phyloP scores from a whole-genome alignment of 1,284 basidiomycete species.

The Ustilago tritici region DNA sequence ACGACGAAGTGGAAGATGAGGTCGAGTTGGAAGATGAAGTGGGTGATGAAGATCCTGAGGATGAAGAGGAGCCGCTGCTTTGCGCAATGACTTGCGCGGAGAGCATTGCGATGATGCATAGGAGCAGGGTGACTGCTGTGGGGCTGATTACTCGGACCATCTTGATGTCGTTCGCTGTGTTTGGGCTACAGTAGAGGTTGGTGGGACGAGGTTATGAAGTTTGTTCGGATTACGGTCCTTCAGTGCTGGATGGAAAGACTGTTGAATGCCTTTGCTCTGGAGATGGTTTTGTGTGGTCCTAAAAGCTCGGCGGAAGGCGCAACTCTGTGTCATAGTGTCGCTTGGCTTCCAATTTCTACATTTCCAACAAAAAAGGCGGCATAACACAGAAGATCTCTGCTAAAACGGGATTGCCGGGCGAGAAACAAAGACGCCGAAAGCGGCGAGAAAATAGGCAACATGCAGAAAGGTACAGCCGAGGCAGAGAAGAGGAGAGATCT shows the following conservation, averaged over 20 bases:
- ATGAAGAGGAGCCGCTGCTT: constrained; percentile 1
- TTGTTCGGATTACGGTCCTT: neutral
- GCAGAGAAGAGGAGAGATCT: neutral
- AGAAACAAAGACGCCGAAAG: constrained; percentile 1
- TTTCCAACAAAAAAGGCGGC: neutral
- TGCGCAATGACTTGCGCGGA: constrained; percentile 11
- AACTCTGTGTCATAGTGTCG: constrained; percentile 3
- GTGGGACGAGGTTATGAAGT: constrained; percentile 8
- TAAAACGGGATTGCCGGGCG: constrained; percentile 6
- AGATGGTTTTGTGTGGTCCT: neutral
- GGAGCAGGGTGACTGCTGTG: constrained; percentile 3
- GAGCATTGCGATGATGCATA: constrained; percentile 15
- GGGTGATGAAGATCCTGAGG: constrained; percentile 1
- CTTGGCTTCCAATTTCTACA: neutral
- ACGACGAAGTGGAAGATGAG: constrained; percentile 6
- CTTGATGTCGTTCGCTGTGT: neutral
- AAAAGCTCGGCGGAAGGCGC: constrained; percentile 1
- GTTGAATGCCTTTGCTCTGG: neutral
- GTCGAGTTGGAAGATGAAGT: constrained; percentile 7
- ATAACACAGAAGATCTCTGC: neutral
- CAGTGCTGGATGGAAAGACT: neutral
- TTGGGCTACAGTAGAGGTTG: neutral
- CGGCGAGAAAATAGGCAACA: neutral
- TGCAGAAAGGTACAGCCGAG: constrained; percentile 28
- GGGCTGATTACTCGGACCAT: constrained; percentile 4